Conservation (phyloP, 805 yeast species). For the Kodamaea neixiangensis region DNA sequence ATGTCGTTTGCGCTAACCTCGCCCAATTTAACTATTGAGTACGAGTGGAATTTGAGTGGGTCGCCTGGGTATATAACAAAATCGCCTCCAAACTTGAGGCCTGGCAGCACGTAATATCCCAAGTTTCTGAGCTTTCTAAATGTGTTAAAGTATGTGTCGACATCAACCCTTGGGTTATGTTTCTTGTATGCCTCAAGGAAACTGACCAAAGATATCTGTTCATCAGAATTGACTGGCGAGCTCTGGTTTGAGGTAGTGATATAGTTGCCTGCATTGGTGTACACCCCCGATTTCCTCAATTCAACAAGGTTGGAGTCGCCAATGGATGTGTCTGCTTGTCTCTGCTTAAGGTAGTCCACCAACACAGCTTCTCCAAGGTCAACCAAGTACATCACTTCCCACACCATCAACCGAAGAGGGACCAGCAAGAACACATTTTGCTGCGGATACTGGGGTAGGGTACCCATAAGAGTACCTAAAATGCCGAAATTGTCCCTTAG, state of each 20-base stretch:
- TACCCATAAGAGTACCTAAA: conserved; percentile 78
- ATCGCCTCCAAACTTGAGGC: conserved; percentile 87
- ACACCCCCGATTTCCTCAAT: neutral
- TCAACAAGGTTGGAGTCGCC: neutral
- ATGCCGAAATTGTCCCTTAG: conserved; percentile 62
- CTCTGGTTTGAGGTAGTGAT: conserved; percentile 8
- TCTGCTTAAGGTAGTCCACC: conserved; percentile 38
- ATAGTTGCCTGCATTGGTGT: conserved; percentile 6
- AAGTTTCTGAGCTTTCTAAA: conserved; percentile 43
- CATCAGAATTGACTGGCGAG: neutral
- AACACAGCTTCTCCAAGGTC: conserved; percentile 43
- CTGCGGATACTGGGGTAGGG: conserved; percentile 88
- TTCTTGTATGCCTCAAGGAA: conserved; percentile 5
- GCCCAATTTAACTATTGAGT: conserved; percentile 63
- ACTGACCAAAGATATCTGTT: conserved; percentile 2
- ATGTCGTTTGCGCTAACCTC: conserved; percentile 59
- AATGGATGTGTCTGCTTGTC: neutral
- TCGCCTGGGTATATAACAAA: conserved; percentile 94
- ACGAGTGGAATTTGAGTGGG: conserved; percentile 88
- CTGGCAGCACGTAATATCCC: conserved; percentile 71
- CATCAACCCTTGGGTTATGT: neutral
- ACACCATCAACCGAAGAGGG: conserved; percentile 72
- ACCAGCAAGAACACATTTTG: conserved; percentile 86
- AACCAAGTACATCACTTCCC: conserved; percentile 72
- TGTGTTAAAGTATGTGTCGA: conserved; percentile 14